Percentiles rank a stretch among this genome's conserved stretches.
Evolutionary conservation across 345 rosid species (phyloP).

Genomic region (Ceriops tagal): DNA sequence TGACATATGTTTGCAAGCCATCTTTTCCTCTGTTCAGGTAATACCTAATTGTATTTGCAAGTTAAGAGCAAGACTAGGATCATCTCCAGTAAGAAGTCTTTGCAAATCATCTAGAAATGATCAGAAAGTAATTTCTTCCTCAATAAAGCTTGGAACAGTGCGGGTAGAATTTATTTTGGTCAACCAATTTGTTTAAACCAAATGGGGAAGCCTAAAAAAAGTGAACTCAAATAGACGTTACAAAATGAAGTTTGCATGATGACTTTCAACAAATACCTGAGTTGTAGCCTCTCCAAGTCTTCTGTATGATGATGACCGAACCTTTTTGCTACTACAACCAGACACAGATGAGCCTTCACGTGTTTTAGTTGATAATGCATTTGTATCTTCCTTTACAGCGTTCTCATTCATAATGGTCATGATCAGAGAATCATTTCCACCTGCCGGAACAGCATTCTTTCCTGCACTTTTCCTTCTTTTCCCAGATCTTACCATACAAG

Average conservation of each 20-base stretch:
- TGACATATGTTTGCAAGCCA: too few relatives aligned
- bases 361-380: constrained; percentile 15
- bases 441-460: constrained; percentile 27
- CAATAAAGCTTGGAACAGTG: not conserved
- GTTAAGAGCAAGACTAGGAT: too few relatives aligned
- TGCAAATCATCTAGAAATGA: too few relatives aligned
- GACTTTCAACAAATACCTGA: constrained; percentile 44
- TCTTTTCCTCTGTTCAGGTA: too few relatives aligned
- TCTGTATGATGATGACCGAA: constrained; percentile 32
- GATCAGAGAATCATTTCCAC: constrained; percentile 28
- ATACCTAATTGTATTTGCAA: too few relatives aligned
- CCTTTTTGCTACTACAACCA: constrained; percentile 27
- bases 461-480: constrained; percentile 32
- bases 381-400: constrained; percentile 19
- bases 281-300: constrained; percentile 53
- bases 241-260: too few relatives aligned
- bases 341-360: constrained; percentile 22
- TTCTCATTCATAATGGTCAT: constrained; percentile 25
- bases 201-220: too few relatives aligned
- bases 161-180: too few relatives aligned
- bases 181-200: too few relatives aligned
- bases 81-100: too few relatives aligned
- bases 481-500: constrained; percentile 32
- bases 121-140: not conserved
- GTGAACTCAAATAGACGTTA: too few relatives aligned